phyloP scores from a whole-genome alignment of 106 monocot species.

The Vanilla planifolia region DNA sequence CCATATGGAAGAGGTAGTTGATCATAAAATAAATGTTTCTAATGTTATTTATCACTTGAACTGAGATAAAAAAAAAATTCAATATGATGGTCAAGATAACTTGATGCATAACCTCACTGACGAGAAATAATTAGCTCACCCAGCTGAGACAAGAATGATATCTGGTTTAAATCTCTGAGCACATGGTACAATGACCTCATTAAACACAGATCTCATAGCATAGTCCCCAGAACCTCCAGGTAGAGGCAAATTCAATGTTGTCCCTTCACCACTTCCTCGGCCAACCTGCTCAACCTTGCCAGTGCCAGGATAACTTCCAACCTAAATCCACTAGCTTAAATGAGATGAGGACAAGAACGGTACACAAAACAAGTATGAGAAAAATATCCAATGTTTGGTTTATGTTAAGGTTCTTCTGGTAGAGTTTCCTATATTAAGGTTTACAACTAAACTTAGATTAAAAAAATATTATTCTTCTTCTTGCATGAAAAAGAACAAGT shows the following conservation, averaged over 20 bases:
- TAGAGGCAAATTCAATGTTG: constrained; percentile 81
- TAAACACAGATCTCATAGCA: constrained; percentile 80
- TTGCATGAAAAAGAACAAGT: too few relatives aligned
- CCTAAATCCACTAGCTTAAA: too few relatives aligned
- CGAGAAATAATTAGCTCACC: constrained; percentile 46
- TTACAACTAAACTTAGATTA: too few relatives aligned
- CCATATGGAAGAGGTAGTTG: too few relatives aligned
- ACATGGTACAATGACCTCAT: constrained; percentile 82
- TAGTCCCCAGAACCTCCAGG: constrained; percentile 89
- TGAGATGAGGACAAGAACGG: too few relatives aligned
- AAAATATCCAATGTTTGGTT: too few relatives aligned
- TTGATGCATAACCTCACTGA: neutral
- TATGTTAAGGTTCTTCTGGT: too few relatives aligned
- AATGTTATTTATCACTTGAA: too few relatives aligned
- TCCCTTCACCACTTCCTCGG: constrained; percentile 76
- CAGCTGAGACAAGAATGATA: constrained; percentile 96
- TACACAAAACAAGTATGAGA: too few relatives aligned
- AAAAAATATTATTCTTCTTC: too few relatives aligned
- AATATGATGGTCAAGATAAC: neutral
- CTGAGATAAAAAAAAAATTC: neutral
- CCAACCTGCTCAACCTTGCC: constrained; percentile 92
- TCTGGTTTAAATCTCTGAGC: constrained; percentile 93
- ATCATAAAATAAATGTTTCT: too few relatives aligned
- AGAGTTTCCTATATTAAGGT: too few relatives aligned
- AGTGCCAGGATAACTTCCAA: constrained; percentile 95